Evolutionary conservation across 352 stramenopile species (phyloP), one percentile per base, ranked within the genome.

Genomic region (Pythium volutum): DNA sequence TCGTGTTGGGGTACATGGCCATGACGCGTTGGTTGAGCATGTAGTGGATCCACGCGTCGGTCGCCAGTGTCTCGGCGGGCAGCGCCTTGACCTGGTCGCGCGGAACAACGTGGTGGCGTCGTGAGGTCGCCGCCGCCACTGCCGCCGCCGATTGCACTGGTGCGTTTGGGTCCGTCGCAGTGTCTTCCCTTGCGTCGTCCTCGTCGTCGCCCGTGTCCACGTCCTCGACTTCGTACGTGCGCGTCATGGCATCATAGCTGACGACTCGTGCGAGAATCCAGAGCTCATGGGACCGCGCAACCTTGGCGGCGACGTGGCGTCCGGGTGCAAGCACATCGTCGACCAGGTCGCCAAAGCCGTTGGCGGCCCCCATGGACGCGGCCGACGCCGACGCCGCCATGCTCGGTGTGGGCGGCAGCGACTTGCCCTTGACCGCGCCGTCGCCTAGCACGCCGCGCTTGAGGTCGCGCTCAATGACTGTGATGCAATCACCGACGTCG

Each of bases 1-100:
- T 99, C 15, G 96, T 99, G 77, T 98, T 97, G 8, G 97, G 97
- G 72, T 99, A 99, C 70, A 99, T 97, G 45, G 97, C 97, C 89
- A 99, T 97, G 36, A 98, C 95, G 58, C 83, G 77, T 26, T 97
- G 88, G 39, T 96, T 90, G 51, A 98, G 89, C 16, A 68, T 67
- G 64, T 88, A 93, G 33, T 76, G 89, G 59, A 87, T 98, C 95
- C 84, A 93, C 59, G 77, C 69, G 51, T 68, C 68, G 43, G 78
- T 59, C 0, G 67, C 48, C 15, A 92, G 66, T 29, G 74, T 79
- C 43, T 89, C 86, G 12, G 96, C 77, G 3, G 92, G 90, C 23
- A 98, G 78, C 47, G 93, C 82, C 38, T 98, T 96, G 5, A 98
- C 77, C 62, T 88, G 79, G 47, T 89, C 69, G 53, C 78, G 76